Evolutionary conservation across 345 rosid genomes (phyloP), one percentile per base, ranked within the genome.

Genomic region (Heritiera fomes): DNA sequence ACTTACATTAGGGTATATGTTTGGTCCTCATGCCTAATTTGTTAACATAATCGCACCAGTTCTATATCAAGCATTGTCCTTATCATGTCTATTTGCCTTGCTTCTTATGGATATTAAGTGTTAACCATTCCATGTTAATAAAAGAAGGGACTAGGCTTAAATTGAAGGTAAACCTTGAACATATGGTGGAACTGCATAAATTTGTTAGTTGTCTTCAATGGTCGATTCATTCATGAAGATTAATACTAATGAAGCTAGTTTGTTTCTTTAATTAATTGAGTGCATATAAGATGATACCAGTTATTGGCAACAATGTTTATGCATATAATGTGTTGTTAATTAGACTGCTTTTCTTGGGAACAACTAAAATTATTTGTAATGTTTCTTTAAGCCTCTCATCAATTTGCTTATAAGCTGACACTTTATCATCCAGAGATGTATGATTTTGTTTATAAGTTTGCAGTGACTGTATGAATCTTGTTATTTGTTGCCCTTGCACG

Each of bases 381-480:
- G n/a, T 47, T 68, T 14, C 8, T 0, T 68, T 68, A 20, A 11
- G 38, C 13, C 17, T 41, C 15, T 47, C 17, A 47, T 45, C 10
- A 15, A 60, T 9, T 75, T 75, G 28, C 20, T 38, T 38, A 17
- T 52, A 13, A 17, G 30, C 7, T 53, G 40, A 8, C 49, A 40
- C 62, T 9, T 15, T 34, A 75, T 43, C 32, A 6, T n/a, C 38
- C 68, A 20, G 34, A 58, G 38, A 60, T 59, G 20, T 11, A 13
- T 75, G 43, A 58, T 23, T 23, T 45, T 43, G 78, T 75, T 61
- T 74, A 6, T 71, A 71, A 32, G 61, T 52, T 52, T 17, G 46
- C 62, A 5, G 32, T 9, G 10, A 53, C 62, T 34, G 5, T 41
- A 32, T 17, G 28, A 52, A 15, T 15, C 32, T 72, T 0, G 10